Base-by-base conservation (phyloP, 805 yeast species). In the Starmerella floris region DNA sequence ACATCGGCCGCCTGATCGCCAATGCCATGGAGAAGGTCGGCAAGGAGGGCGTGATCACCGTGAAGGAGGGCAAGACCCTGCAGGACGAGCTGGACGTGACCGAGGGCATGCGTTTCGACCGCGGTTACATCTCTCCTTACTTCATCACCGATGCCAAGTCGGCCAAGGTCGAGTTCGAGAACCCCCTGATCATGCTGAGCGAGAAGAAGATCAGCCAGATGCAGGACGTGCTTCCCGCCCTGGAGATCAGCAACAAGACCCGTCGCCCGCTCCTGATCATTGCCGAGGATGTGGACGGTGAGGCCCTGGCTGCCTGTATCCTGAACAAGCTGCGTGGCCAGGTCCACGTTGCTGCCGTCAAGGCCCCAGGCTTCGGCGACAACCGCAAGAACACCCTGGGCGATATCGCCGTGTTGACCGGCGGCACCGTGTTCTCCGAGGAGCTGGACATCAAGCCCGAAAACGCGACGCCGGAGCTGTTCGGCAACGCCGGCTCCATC, bases 311-410 rank as follows among this genome's bases (percentile, higher is more conserved):
- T 55, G 96, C 96, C 52, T 85, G 97, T 68, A 80, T 91, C 57
- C 74, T 91, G 64, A 91, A 91, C 76, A 91, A 91, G 70, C 74
- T 91, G 61, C 82, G 96, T 70, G 96, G 96, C 54, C 97, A 88
- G 71, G 96, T 91, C 48, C 93, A 84, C 67, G 96, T 91, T 48
- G 82, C 91, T 62, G 93, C 91, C 55, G 95, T 91, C 53, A 88
- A 87, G 73, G 95, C 97, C 27, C 98, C 98, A 57, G 98, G 98
- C 41, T 91, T 88, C 59, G 98, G 97, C 65, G 98, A 91, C 71
- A 87, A 91, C 78, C 81, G 96, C 70, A 83, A 83, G 74, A 85
- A 85, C 73, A 85, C 83, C 52, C 70, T 91, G 50, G 95, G 95
- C 54, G 98, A 91, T 65, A 77, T 91, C 64, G 95, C 95, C 58